Evolutionary conservation across 306 rosid species (phyloP).

Genomic region (Acacia melanoxylon): DNA sequence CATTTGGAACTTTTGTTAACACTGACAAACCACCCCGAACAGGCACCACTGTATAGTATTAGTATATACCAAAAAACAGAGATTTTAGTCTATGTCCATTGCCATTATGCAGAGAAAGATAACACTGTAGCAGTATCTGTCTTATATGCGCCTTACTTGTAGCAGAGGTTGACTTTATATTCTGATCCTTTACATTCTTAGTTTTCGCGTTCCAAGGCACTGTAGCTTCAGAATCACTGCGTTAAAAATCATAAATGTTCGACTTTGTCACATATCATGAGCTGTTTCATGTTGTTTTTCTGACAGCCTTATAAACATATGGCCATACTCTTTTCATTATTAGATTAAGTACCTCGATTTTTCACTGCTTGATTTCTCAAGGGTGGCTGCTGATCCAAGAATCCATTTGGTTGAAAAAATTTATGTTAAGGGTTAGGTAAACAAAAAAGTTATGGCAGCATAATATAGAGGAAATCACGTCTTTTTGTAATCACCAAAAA

Average conservation of each 20-base stretch:
- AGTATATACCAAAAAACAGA: background rate
- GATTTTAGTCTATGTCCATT: background rate
- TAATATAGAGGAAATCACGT: too few species aligned
- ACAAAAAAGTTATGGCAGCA: background rate
- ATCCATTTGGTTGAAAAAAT: conserved; percentile 4
- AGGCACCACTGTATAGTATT: conserved; percentile 45
- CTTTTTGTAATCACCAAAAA: too few species aligned
- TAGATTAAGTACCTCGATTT: conserved; percentile 36
- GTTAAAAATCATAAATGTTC: background rate
- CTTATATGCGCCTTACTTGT: conserved; percentile 27
- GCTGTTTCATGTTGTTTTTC: background rate
- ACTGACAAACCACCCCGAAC: conserved; percentile 54
- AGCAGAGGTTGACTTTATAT: conserved; percentile 29
- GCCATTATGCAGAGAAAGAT: background rate
- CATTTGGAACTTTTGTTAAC: conserved; percentile 56
- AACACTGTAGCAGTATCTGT: background rate
- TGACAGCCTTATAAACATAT: background rate
- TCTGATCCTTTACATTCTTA: conserved; percentile 36
- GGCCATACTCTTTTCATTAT: background rate
- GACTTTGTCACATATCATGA: background rate
- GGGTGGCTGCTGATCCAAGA: conserved; percentile 35
- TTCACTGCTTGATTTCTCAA: conserved; percentile 35
- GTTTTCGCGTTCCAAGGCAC: conserved; percentile 30
- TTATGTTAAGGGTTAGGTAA: background rate
- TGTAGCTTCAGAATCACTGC: conserved; percentile 40